Evolutionary conservation across 169 alveolate genomes (phyloP), one percentile per base, ranked within the genome.

Genomic region (Plasmodium chabaudi): DNA sequence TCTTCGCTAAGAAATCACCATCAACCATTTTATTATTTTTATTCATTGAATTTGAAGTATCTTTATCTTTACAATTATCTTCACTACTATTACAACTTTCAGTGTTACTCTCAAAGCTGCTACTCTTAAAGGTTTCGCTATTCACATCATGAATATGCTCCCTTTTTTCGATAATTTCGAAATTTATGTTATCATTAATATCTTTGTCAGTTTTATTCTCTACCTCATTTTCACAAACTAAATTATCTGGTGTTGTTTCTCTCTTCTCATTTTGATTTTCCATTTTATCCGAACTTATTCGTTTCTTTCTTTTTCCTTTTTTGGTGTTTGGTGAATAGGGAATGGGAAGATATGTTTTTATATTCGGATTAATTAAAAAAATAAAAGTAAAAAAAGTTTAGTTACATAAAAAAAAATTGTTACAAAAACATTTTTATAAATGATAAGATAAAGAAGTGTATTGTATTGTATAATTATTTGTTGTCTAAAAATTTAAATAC

Each of bases 381-480:
- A 13, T 12, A 51, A 17, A 57, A n/a, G 19, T 5, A 57, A 19
- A 63, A 63, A 34, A 34, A 27, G 53, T 63, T 23, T 27, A 27
- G 39, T 63, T 51, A 63, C 72, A 63, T 63, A 27, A 63, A 63
- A 63, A 63, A 63, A 34, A 17, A 39, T 51, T 51, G 53, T 27
- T 63, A 34, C 72, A 25, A 63, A 63, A 63, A 63, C 72, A 63
- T 63, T 63, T 63, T 63, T 63, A 63, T 23, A 63, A 57, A 34
- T 34, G 42, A 34, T 34, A 34, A 34, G 42, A 34, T 34, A 57
- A 63, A 63, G 25, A 13, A 9, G 4, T 12, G 0, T 51, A 51
- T 67, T 5, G 47, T 5, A 19, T n/a, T 42, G 9, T 9, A 51
- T 21, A 63, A 17, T 63, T 13, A 5, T 13, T 23, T 13, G 9